Conservation (phyloP, 192 early-diverging fungal species). For the Umbelopsis vinacea region DNA sequence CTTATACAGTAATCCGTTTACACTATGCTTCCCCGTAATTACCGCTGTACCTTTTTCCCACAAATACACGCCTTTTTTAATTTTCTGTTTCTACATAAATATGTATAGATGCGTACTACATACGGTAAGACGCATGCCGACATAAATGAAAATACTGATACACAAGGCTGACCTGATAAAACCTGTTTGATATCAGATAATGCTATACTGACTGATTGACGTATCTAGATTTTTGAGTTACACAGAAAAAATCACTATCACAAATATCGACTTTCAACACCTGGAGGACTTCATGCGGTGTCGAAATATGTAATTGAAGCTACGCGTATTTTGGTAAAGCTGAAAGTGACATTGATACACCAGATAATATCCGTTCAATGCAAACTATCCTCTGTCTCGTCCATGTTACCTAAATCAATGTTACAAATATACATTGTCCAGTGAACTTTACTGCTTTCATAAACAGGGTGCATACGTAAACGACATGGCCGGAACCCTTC, state of each 20-base stretch:
- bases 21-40: no score
- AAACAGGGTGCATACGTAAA: not conserved
- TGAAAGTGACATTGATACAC: not conserved
- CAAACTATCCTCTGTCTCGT: not conserved
- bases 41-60: no score
- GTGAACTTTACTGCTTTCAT: not conserved
- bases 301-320: not conserved
- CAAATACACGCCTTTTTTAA: no score
- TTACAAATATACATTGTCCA: not conserved
- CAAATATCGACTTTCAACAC: slow-evolving; percentile 15
- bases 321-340: slow-evolving; percentile 8
- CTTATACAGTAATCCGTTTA: no score
- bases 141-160: not conserved
- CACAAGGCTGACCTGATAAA: not conserved
- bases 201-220: no score
- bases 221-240: slow-evolving; percentile 13
- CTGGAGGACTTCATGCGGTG: not conserved
- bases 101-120: not conserved
- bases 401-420: slow-evolving; percentile 3
- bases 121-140: not conserved
- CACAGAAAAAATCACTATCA: not conserved
- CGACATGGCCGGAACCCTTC: not conserved
- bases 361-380: not conserved
- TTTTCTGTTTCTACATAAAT: not conserved
- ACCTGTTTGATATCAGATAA: no score